phyloP scores from a whole-genome alignment of 257 asterid genomes.

The Solanum peruvianum region DNA sequence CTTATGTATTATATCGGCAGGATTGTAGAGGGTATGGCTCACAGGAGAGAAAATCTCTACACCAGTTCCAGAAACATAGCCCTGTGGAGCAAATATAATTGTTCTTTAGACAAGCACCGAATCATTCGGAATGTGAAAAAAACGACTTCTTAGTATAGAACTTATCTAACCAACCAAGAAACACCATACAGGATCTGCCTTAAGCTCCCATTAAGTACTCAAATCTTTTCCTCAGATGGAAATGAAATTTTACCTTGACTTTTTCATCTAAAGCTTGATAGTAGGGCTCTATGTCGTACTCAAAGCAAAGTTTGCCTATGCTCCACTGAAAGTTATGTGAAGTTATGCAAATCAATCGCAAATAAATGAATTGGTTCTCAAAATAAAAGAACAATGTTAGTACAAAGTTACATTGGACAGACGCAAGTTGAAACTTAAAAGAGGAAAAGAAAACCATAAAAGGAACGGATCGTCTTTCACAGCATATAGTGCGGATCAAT shows the following conservation, averaged over 20 bases:
- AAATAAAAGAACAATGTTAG: not conserved
- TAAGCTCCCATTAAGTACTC: not conserved
- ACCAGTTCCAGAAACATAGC: constrained; percentile 39
- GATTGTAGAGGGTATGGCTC: constrained; percentile 84
- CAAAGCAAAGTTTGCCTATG: constrained; percentile 76
- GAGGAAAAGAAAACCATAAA: not conserved
- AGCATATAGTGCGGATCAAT: not conserved
- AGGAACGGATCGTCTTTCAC: not conserved
- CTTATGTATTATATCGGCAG: constrained; percentile 75
- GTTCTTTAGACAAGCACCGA: not conserved
- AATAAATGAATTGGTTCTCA: not conserved
- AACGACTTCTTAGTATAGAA: not conserved
- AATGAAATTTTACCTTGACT: constrained; percentile 38
- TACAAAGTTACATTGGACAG: not conserved
- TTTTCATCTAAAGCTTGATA: constrained; percentile 60
- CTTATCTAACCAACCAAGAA: not conserved
- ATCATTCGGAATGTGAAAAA: not conserved
- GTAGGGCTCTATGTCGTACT: constrained; percentile 86
- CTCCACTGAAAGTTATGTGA: constrained; percentile 46
- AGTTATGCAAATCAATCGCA: not conserved
- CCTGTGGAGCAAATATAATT: constrained; percentile 28
- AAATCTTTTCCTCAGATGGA: not conserved
- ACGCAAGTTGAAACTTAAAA: not conserved
- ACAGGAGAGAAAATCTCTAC: constrained; percentile 76
- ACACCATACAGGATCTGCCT: not conserved